Evolutionary conservation across 108 stramenopile genomes (phyloP), one percentile per base, ranked within the genome.

Genomic region (Craspedostauros australis): DNA sequence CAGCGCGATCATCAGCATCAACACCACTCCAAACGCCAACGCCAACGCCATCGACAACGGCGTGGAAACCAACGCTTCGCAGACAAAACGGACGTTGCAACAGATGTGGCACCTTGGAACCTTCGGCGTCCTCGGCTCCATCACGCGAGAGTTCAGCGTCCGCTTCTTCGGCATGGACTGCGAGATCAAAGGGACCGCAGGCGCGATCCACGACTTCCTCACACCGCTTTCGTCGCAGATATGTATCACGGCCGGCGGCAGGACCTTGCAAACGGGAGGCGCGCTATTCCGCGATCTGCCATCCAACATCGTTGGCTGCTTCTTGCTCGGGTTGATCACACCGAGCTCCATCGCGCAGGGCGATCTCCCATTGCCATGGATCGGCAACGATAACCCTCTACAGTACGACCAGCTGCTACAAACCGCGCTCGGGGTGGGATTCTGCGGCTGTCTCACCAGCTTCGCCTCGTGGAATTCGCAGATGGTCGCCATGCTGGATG

Each of bases 401-500:
- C 87, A 88, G 48, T 22, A 26, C 2, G 49, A 75, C 20, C 40
- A 60, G 4, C 67, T 72, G 8, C 46, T 86, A 26, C 77, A 83
- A 48, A 43, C 75, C 5, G 74, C 66, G 4, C 44, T 90, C 1
- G 62, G 31, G 7, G 78, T 68, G 14, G 88, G 71, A 30, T 50
- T 90, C 9, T 90, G 88, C 57, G 88, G 88, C 14, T 70, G 72
- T 21, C 27, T 90, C 20, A 90, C 88, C 16, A 84, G 82, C 11
- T 82, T 85, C 60, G 70, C 81, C 1, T 78, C 78, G n/a, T 89
- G 83, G 83, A 85, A 90, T 52, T 49, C 80, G 6, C 84, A 86
- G 72, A 86, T 86, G 88, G 77, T 90, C 0, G 23, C 64, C 15
- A 86, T 90, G 84, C 54, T 90, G 62, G 76, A 77, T 47, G 87